These are phyloP conservation scores for Colletotrichum eremochloae DNA, from an alignment of 2,329 filamentous ascomycete species.

Conservation along the genomic window DNA sequence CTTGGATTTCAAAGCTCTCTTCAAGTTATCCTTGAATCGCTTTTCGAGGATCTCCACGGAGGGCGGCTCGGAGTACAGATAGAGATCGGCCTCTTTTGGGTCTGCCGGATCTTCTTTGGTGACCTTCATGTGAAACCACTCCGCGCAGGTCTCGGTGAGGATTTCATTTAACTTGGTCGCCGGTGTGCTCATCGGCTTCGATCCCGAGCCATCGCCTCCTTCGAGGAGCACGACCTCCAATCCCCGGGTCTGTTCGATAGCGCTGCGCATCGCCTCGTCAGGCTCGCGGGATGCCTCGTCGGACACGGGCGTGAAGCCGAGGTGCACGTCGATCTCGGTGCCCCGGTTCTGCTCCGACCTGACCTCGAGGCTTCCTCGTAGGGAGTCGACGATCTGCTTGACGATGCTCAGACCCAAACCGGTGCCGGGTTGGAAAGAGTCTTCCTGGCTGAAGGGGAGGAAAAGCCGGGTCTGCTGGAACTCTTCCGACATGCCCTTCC, in stretches of 20 bases:
- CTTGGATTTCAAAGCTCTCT: neutral
- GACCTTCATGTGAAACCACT: conserved; percentile 54
- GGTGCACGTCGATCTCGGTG: conserved; percentile 65
- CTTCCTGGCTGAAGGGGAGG: conserved; percentile 74
- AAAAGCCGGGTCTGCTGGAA: conserved; percentile 72
- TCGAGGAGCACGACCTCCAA: conserved; percentile 44
- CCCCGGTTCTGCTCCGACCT: conserved; percentile 66
- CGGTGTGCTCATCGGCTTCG: conserved; percentile 23
- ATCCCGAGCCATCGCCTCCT: conserved; percentile 9
- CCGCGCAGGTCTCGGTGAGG: conserved; percentile 48
- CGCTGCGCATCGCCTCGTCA: conserved; percentile 25
- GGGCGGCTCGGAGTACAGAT: conserved; percentile 48
- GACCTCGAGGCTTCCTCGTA: conserved; percentile 71
- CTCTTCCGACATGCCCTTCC: conserved; percentile 73
- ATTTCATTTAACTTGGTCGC: conserved; percentile 48
- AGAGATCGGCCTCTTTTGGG: conserved; percentile 44
- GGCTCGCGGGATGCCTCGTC: conserved; percentile 43
- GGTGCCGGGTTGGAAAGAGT: conserved; percentile 70
- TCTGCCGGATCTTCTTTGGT: conserved; percentile 37
- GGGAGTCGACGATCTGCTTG: conserved; percentile 68
- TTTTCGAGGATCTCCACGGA: conserved; percentile 43
- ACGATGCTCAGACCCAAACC: conserved; percentile 76
- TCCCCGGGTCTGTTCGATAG: conserved; percentile 42
- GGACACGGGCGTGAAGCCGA: conserved; percentile 53
- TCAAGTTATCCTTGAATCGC: conserved; percentile 41